These are phyloP conservation scores for Cyclotella distinguenda DNA, from an alignment of 108 stramenopile genomes.

Conservation along the genomic window DNA sequence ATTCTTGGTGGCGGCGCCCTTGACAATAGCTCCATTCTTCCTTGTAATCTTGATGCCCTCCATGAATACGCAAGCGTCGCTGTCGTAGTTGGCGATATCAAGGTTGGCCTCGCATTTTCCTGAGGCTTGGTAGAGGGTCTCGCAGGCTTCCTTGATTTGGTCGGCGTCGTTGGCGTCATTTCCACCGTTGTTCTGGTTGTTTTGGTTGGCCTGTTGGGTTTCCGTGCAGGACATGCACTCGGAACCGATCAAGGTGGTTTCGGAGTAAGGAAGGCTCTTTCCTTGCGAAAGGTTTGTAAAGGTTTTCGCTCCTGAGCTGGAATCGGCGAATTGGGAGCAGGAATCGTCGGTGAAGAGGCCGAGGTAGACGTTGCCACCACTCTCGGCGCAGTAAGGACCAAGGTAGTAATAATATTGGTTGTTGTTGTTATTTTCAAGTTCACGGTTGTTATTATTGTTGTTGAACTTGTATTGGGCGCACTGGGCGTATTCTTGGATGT, in stretches of 20 bases:
- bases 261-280: constrained; percentile 57
- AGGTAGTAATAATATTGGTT: no score
- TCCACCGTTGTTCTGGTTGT: constrained; percentile 40
- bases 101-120: constrained; percentile 80
- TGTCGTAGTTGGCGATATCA: constrained; percentile 45
- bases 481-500: constrained; percentile 46
- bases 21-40: constrained; percentile 62
- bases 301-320: constrained; percentile 43
- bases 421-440: constrained; percentile 39
- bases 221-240: constrained; percentile 75
- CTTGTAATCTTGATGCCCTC: constrained; percentile 76
- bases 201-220: constrained; percentile 24
- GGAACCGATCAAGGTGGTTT: constrained; percentile 53
- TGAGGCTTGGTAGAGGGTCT: constrained; percentile 56
- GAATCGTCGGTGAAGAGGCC: constrained; percentile 81
- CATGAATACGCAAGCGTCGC: constrained; percentile 82
- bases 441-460: constrained; percentile 43
- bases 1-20: constrained; percentile 46
- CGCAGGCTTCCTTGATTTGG: constrained; percentile 65
- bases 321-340: constrained; percentile 65
- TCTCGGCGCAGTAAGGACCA: constrained; percentile 81
- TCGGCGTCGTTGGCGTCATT: constrained; percentile 54
- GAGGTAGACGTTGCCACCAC: constrained; percentile 70
- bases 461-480: constrained; percentile 37
- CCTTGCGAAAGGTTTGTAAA: constrained; percentile 49